Evolutionary conservation across 2,329 filamentous ascomycete genomes (phyloP), one percentile per base, ranked within the genome.

Genomic region (Drechmeria coniospora): DNA sequence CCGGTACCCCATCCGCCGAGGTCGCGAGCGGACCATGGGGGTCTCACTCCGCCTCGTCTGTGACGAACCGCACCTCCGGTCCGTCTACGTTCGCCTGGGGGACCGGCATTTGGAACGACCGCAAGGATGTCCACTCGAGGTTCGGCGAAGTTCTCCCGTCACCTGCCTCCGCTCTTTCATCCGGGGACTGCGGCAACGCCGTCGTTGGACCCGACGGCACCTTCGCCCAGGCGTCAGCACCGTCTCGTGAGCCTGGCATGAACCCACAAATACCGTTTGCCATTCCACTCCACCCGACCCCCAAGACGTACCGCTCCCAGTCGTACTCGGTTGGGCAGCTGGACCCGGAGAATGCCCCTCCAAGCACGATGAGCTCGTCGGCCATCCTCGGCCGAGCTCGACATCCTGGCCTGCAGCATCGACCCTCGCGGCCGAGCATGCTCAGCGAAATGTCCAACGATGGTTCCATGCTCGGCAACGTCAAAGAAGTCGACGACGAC

Each of bases 251-350:
- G 40, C 64, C 50, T 40, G 64, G 51, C 19, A 58, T 59, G 23
- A 75, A 68, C 35, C 53, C 63, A 39, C 73, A 87, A 36, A 79
- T 92, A 29, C 81, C 83, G 1, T 92, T 92, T 44, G 68, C 80
- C 6, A 92, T 92, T 39, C 84, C 84, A 4, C 63, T 92, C 13
- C 81, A 92, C 36, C 84, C 87, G 1, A 90, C 82, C 0, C 81
- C 81, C 2, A 95, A 95, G 53, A 84, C 82, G 1, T 90, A 92
- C 43, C 76, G 90, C 23, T 98, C 90, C 5, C 83, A 94, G 51
- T 95, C 90, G 4, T 95, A 95, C 52, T 95, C 87, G 0, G 87
- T 92, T 26, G 86, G 86, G 4, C 86, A 94, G 48, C 62, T 84
- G 34, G 84, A 93, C 29, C 68, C 75, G 1, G 80, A 87, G 32